Percentiles rank a stretch among this genome's conserved stretches.
Conservation (phyloP, 768 basidiomycete genomes). For the Boletellus ananas region DNA sequence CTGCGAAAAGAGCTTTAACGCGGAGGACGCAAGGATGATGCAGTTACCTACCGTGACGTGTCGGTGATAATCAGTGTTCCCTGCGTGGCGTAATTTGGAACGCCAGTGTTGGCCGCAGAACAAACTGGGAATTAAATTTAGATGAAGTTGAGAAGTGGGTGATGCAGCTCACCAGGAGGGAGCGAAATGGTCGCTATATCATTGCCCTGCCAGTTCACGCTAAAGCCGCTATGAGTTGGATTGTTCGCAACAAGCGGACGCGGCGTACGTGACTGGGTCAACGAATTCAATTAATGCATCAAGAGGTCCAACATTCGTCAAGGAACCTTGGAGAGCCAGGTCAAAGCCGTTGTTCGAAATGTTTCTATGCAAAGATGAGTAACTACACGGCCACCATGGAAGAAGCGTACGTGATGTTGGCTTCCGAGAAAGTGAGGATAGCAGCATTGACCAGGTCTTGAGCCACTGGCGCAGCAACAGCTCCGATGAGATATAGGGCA, state of each 20-base stretch:
- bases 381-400: constrained; percentile 37
- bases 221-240: constrained; percentile 19
- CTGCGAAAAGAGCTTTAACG: constrained; percentile 24
- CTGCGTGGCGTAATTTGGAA: constrained; percentile 55
- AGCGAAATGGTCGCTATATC: constrained; percentile 62
- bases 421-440: constrained; percentile 49
- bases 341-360: constrained; percentile 61
- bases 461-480: constrained; percentile 61
- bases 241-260: background rate
- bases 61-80: constrained; percentile 57
- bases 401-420: constrained; percentile 50
- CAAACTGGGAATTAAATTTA: constrained; percentile 43
- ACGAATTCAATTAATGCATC: constrained; percentile 66
- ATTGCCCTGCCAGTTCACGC: constrained; percentile 60
- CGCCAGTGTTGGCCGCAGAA: constrained; percentile 61
- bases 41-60: constrained; percentile 38
- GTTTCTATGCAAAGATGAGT: constrained; percentile 49
- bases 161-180: constrained; percentile 43
- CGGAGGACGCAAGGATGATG: background rate
- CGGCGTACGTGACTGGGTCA: constrained; percentile 54
- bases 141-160: background rate
- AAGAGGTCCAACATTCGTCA: constrained; percentile 62
- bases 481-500: constrained; percentile 65
- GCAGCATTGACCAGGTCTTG: constrained; percentile 62
- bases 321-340: constrained; percentile 53